Evolutionary conservation across 345 rosid genomes (phyloP), one percentile per base, ranked within the genome.

Genomic region (Populus davidiana): DNA sequence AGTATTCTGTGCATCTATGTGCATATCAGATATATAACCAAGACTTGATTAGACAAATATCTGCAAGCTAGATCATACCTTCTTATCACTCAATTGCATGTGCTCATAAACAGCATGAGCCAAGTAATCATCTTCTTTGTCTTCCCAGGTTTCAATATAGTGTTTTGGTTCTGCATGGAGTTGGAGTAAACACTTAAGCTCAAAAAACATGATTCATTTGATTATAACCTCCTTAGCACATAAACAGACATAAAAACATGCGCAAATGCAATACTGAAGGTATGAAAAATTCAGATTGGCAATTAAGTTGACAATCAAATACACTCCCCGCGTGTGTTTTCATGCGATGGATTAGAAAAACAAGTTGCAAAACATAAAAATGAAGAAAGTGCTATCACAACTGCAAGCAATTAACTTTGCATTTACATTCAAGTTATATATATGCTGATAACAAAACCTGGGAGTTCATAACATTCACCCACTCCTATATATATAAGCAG

Each of bases 101-200:
- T 88, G 87, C 82, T 92, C 92, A 72, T 67, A 88, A 54, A 92
- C 94, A 21, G 91, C 92, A 81, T 41, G 64, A 23, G 96, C 97
- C 90, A 96, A 87, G 84, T 93, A 94, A 75, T 91, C 92, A 87
- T 92, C 98, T 87, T 91, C 93, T 77, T 86, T 86, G 56, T 92
- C 97, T 81, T 92, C 97, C 96, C 98, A 96, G 63, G 80, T 81
- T 81, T 85, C 86, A 29, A 81, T 31, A 67, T 62, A 38, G 64
- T 50, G 70, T 81, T 79, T 86, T 13, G 74, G 79, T 81, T 81
- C 89, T 89, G 88, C 82, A 85, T 80, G 67, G 65, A 79, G 73
- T 81, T 56, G 68, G 63, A 63, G 67, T 66, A 77, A 70, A 68
- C 75, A 82, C 74, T 74, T 54, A 73, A 75, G 66, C 76, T 81